Percentiles rank a stretch among this genome's conserved stretches.
phyloP scores from a whole-genome alignment of 129 eudicot genomes.

The Helianthus tuberosus region DNA sequence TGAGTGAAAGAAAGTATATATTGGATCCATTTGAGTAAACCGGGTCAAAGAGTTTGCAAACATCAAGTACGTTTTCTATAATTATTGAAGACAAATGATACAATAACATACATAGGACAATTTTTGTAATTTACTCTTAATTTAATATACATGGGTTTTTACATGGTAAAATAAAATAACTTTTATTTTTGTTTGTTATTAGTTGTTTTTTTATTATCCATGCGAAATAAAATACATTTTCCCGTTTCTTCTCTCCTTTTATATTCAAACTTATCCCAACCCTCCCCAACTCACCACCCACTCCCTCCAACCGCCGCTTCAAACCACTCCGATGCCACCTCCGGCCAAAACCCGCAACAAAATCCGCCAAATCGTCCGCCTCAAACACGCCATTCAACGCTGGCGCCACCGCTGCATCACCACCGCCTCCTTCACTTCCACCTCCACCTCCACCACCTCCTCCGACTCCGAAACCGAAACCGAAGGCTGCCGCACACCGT shows the following conservation, averaged over 20 bases:
- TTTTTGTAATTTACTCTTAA: too few relatives aligned
- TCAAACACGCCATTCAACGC: conserved; percentile 47
- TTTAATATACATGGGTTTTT: too few relatives aligned
- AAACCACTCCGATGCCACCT: conserved; percentile 42
- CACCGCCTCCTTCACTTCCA: too few relatives aligned
- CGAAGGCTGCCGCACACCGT: conserved; percentile 29
- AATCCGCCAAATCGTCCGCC: conserved; percentile 53
- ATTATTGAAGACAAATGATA: too few relatives aligned
- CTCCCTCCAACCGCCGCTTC: conserved; percentile 22
- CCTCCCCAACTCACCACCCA: not conserved
- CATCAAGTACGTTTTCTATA: too few relatives aligned
- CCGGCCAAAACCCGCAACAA: conserved; percentile 41
- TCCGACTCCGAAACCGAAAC: conserved; percentile 19
- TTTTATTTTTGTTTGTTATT: too few relatives aligned
- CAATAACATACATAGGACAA: too few relatives aligned
- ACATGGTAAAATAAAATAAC: too few relatives aligned
- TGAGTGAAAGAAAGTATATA: too few relatives aligned
- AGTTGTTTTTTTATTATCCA: too few relatives aligned
- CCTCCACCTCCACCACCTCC: not conserved
- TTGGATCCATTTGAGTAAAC: too few relatives aligned
- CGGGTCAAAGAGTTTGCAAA: too few relatives aligned
- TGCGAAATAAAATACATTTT: not conserved
- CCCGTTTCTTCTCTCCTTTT: not conserved
- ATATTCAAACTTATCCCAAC: conserved; percentile 1
- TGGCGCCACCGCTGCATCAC: conserved; percentile 41